Base-by-base conservation (phyloP, 768 basidiomycete genomes). In the Boletus vermiculosoides region DNA sequence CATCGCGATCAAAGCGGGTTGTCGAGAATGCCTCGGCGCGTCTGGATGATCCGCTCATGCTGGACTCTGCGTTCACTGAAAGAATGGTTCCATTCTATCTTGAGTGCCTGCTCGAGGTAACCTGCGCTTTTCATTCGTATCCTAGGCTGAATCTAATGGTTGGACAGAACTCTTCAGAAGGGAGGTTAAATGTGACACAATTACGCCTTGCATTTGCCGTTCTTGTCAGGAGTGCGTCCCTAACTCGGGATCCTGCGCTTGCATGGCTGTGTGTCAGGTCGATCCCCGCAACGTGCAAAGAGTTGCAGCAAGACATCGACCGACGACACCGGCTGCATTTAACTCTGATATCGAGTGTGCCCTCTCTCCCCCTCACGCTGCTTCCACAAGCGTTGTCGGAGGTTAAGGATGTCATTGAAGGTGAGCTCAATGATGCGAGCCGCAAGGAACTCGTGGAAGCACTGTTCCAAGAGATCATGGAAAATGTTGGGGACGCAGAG, bases 41-140 rank as follows among this genome's bases (percentile, higher is more conserved):
- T 18, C 22, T 16, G n/a, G 54, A 63, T 55, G 54, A 59, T 37
- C 57, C 50, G 7, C 51, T 54, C 22, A 23, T n/a, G 23, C 25
- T 58, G 49, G 71, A 75, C 39, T 62, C 68, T 15, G 66, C 68
- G 13, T 83, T 85, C 57, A 77, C 78, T 3, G 81, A 79, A 57
- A 78, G 76, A 52, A 75, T 92, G 63, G 79, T 90, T 2, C 89
- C 90, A 0, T 90, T 87, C 65, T 95, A 95, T 69, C 78, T 83
- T 1, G 71, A 74, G 37, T 86, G 85, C 66, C 74, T 95, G 18
- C 79, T 94, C 42, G 82, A 88, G 73, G 92, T 90, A 57, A 65
- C 77, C 54, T 4, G 15, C 8, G 2, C 25, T n/a, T 45, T 41
- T 41, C n/a, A 52, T 52, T 41, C 12, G 59, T 47, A 13, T n/a